These are phyloP conservation scores for Myxozyma monticola DNA, from an alignment of 805 yeast species.

Conservation along the genomic window DNA sequence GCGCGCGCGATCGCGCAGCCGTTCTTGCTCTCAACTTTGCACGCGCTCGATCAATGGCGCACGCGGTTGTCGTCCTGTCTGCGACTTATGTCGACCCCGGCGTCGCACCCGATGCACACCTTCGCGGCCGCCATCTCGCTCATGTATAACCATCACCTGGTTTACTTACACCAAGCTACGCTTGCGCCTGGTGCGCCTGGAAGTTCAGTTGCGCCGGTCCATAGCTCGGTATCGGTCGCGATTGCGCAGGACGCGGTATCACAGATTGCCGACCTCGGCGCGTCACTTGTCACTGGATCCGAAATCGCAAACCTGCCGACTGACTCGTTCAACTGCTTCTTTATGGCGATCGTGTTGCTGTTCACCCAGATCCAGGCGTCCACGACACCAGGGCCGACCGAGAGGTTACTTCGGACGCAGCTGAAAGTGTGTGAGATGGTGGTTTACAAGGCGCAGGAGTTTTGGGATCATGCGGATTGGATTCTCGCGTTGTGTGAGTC, in stretches of 20 bases:
- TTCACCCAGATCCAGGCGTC: conserved; percentile 12
- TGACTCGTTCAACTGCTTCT: conserved; percentile 20
- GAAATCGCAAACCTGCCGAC: conserved; percentile 11
- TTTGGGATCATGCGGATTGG: conserved; percentile 31
- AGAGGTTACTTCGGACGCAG: conserved; percentile 4
- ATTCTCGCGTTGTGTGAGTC: conserved; percentile 19
- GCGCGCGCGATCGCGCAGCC: not conserved
- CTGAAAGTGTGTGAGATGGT: conserved; percentile 21
- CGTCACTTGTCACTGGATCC: conserved; percentile 15
- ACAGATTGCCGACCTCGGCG: conserved; percentile 19
- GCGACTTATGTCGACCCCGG: not conserved
- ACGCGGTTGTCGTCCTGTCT: conserved; percentile 1
- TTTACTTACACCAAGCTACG: conserved; percentile 24
- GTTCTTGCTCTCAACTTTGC: not conserved
- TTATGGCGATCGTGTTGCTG: conserved; percentile 27
- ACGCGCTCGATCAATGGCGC: conserved; percentile 6
- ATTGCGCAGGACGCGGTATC: conserved; percentile 20
- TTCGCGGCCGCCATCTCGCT: conserved; percentile 16
- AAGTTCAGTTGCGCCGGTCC: not conserved
- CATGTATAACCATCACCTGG: conserved; percentile 24
- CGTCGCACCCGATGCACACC: not conserved
- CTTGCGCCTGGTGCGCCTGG: conserved; percentile 1
- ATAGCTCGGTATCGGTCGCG: not conserved
- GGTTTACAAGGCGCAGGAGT: conserved; percentile 20
- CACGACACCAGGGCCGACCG: not conserved